Percentiles rank a stretch among this genome's conserved stretches.
These are phyloP conservation scores for Hyaloscypha finlandica DNA, from an alignment of 495 filamentous ascomycete genomes.

Conservation along the genomic window DNA sequence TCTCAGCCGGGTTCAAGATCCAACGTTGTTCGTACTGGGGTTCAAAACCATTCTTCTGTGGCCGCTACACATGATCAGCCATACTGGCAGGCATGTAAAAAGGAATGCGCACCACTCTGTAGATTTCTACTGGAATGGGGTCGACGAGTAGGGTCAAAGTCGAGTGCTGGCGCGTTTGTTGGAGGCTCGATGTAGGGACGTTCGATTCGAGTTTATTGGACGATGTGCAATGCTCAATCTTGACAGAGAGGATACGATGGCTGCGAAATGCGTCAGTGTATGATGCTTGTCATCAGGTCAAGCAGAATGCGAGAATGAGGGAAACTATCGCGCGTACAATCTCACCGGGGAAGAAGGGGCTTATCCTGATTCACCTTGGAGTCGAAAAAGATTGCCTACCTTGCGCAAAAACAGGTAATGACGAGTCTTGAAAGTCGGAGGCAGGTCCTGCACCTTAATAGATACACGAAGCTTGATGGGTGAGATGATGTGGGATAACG, in stretches of 20 bases:
- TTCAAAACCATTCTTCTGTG: constrained; percentile 18
- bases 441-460: neutral
- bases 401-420: constrained; percentile 14
- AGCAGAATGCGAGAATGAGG: constrained; percentile 15
- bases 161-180: neutral
- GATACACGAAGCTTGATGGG: too few relatives aligned
- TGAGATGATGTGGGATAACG: constrained; percentile 16
- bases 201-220: constrained; percentile 8
- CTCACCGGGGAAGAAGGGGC: constrained; percentile 6
- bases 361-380: constrained; percentile 14
- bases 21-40: constrained; percentile 13
- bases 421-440: constrained; percentile 11
- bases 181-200: constrained; percentile 13
- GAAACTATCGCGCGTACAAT: constrained; percentile 13
- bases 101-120: constrained; percentile 6
- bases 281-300: constrained; percentile 15
- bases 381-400: constrained; percentile 11
- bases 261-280: constrained; percentile 17
- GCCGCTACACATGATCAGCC: constrained; percentile 11
- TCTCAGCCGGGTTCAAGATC: constrained; percentile 15
- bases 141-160: constrained; percentile 2
- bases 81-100: constrained; percentile 17
- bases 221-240: constrained; percentile 6
- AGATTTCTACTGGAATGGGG: constrained; percentile 6
- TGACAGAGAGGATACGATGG: constrained; percentile 8